These are phyloP conservation scores for Curvularia sp. DNA, from an alignment of 2,329 filamentous ascomycete genomes.

Conservation along the genomic window DNA sequence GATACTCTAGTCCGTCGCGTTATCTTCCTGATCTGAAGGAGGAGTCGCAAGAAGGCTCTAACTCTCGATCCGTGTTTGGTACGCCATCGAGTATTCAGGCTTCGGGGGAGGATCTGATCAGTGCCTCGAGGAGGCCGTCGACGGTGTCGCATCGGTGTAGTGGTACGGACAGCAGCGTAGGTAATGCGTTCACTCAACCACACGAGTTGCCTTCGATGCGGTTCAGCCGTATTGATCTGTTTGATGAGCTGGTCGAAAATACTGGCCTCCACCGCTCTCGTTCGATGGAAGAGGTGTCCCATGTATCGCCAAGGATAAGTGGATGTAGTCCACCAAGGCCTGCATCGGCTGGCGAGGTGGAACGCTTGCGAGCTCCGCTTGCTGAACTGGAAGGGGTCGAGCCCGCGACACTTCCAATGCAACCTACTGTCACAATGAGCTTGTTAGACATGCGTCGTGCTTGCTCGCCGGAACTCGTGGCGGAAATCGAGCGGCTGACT, in stretches of 20 bases:
- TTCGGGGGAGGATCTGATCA: constrained; percentile 33
- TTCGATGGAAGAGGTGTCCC: constrained; percentile 46
- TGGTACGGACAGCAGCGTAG: constrained; percentile 30
- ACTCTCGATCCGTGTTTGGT: constrained; percentile 36
- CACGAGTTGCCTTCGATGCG: constrained; percentile 57
- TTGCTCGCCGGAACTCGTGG: constrained; percentile 52
- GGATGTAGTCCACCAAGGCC: constrained; percentile 47
- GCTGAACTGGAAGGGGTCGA: constrained; percentile 52
- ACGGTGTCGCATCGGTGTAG: constrained; percentile 30
- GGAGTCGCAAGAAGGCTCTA: constrained; percentile 55
- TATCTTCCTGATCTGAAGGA: constrained; percentile 58
- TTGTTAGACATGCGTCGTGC: constrained; percentile 36
- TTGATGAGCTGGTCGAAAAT: constrained; percentile 56
- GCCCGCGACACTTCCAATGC: constrained; percentile 18
- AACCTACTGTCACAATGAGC: constrained; percentile 20
- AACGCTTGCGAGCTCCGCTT: constrained; percentile 58
- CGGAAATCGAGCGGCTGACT: constrained; percentile 56
- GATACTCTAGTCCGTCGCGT: constrained; percentile 40
- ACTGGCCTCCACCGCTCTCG: constrained; percentile 50
- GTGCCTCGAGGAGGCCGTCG: constrained; percentile 34
- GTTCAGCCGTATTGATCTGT: constrained; percentile 57
- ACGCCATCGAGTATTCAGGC: constrained; percentile 26
- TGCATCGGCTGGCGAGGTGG: constrained; percentile 46
- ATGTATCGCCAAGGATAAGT: constrained; percentile 40
- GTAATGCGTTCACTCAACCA: constrained; percentile 35